phyloP scores from a whole-genome alignment of 2,329 filamentous ascomycete genomes.

The Arthrobotrys sphaeroides region DNA sequence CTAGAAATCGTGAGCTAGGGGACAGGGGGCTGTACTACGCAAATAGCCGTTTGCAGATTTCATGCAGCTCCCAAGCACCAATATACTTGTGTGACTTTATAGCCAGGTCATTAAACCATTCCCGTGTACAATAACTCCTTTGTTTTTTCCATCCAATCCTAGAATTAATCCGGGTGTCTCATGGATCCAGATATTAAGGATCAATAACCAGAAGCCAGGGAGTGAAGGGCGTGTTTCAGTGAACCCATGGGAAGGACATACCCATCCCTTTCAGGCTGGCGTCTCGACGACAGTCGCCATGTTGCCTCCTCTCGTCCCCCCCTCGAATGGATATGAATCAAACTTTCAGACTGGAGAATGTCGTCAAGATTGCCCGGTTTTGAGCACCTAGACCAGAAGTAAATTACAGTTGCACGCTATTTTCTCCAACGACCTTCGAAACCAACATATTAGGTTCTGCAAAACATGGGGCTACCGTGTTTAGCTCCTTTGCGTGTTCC shows the following conservation, averaged over 20 bases:
- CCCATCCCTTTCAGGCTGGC: too few relatives aligned
- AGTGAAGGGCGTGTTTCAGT: too few relatives aligned
- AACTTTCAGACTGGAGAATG: not conserved
- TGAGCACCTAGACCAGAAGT: not conserved
- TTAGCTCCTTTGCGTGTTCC: slow-evolving; percentile 15
- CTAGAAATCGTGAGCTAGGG: too few relatives aligned
- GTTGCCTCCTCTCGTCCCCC: not conserved
- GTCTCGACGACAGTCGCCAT: too few relatives aligned
- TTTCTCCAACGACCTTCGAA: not conserved
- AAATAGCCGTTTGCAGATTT: too few relatives aligned
- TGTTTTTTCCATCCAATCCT: not conserved
- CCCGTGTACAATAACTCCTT: not conserved
- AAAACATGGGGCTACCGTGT: too few relatives aligned
- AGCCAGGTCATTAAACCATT: not conserved
- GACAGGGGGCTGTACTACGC: too few relatives aligned
- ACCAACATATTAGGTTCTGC: not conserved
- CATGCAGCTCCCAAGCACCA: too few relatives aligned
- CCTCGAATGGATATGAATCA: not conserved
- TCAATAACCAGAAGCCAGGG: too few relatives aligned
- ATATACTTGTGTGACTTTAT: not conserved
- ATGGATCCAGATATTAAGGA: too few relatives aligned
- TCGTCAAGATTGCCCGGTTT: not conserved
- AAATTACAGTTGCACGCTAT: not conserved
- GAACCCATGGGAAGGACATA: not conserved
- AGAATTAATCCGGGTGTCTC: too few relatives aligned